Base-by-base conservation (phyloP, 2,329 filamentous ascomycete species). In the Aspergillus sojae region DNA sequence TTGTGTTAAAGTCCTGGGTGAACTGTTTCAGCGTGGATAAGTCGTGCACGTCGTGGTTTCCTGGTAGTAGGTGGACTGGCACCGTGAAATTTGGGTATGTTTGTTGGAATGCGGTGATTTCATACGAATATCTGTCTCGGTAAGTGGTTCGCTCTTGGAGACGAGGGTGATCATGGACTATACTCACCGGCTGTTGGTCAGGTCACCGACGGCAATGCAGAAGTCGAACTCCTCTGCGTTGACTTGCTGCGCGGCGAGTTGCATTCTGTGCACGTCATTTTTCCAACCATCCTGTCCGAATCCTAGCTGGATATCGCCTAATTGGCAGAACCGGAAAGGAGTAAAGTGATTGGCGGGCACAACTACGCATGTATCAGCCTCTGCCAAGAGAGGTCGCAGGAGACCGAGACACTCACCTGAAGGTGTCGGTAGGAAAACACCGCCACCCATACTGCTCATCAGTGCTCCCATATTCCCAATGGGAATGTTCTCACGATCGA, bases 261-360 rank as follows among this genome's bases (percentile, higher is more conserved):
- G 32, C 58, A 60, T 60, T n/a, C 58, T n/a, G 26, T 60, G 32
- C 14, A 36, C 50, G 28, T 60, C 58, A 43, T 54, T 60, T 9
- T 54, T 16, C 45, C 46, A 60, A 7, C 58, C 58, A 45, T 60
- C 58, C 16, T 53, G 48, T 2, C 58, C 58, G 11, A 60, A 53
- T 14, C 58, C 58, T 4, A 60, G n/a, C 11, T 73, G 50, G 50
- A 53, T 53, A 28, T 53, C 50, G 19, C 50, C 50, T 12, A 53
- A 23, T 21, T 53, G 50, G 28, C 50, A 53, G 14, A 53, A 53
- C 7, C 6, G 26, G 30, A 53, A 53, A 4, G 28, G 50, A 4
- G 28, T 21, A 28, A 32, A 53, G 12, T 53, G 50, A 7, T 53
- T 53, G 50, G 50, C 28, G 7, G 28, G 28, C 3, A 53, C 7